Conservation (phyloP, 2,329 filamentous ascomycete genomes). For the Penicillium sp. region DNA sequence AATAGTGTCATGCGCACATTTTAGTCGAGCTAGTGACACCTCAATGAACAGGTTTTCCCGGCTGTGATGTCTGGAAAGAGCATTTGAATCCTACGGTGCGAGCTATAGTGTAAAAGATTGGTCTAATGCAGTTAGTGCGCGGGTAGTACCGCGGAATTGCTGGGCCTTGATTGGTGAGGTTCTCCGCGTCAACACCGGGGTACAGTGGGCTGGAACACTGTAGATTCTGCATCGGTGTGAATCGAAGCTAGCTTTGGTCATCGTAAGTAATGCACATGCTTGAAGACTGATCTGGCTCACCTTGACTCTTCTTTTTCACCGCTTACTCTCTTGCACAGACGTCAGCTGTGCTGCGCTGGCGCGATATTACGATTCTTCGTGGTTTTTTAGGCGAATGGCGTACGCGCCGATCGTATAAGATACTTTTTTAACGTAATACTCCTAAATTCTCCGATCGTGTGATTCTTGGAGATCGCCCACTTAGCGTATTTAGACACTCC, state of each 20-base stretch:
- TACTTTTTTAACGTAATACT: conserved; percentile 7
- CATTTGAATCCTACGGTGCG: background rate
- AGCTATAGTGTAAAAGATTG: background rate
- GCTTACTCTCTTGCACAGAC: background rate
- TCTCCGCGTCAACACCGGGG: background rate
- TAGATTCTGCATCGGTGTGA: background rate
- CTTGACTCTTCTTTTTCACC: background rate
- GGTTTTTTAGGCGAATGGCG: background rate
- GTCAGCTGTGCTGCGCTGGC: background rate
- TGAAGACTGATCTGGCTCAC: background rate
- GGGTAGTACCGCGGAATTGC: conserved; percentile 9
- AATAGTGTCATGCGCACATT: conserved; percentile 7
- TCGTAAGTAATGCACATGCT: background rate
- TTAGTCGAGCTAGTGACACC: background rate
- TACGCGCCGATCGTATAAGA: background rate
- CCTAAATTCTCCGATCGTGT: conserved; percentile 3
- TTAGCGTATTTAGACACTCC: background rate
- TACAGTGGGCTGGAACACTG: background rate
- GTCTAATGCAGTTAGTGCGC: conserved; percentile 3
- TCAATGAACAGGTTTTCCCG: conserved; percentile 6
- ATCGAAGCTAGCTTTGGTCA: background rate
- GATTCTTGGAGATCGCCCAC: background rate
- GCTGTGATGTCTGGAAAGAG: conserved; percentile 1
- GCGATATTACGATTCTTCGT: background rate
- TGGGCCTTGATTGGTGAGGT: background rate